Percentiles rank a stretch among this genome's conserved stretches.
Evolutionary conservation across 2,329 filamentous ascomycete genomes (phyloP).

Genomic region (Aspergillus transmontanensis): DNA sequence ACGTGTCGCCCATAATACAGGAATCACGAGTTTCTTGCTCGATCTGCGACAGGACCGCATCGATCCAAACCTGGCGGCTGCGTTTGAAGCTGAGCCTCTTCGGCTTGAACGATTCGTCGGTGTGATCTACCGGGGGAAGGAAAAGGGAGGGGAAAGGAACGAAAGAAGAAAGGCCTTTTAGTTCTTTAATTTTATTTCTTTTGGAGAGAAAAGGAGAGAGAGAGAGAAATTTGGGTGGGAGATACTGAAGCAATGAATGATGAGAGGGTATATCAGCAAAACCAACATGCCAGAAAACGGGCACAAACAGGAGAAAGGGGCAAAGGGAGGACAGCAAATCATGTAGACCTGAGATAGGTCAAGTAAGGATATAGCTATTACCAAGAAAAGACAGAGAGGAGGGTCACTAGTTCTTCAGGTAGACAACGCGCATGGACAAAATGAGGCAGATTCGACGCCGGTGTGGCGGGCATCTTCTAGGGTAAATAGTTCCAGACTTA

Average conservation of each 20-base stretch:
- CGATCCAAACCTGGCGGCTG: slow-evolving; percentile 38
- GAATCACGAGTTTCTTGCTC: slow-evolving; percentile 48
- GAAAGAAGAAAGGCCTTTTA: too few relatives aligned
- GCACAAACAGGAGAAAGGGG: not conserved
- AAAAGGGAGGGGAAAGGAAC: too few relatives aligned
- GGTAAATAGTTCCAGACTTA: not conserved
- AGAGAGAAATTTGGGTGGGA: too few relatives aligned
- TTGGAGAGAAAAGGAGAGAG: too few relatives aligned
- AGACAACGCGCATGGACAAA: not conserved
- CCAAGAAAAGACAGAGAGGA: not conserved
- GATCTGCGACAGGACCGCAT: slow-evolving; percentile 47
- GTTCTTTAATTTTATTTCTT: too few relatives aligned
- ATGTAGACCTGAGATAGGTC: not conserved
- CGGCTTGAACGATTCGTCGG: slow-evolving; percentile 56
- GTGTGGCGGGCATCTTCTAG: not conserved
- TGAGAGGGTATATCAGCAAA: not conserved
- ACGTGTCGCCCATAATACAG: slow-evolving; percentile 51
- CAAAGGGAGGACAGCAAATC: not conserved
- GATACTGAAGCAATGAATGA: not conserved
- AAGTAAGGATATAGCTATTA: not conserved
- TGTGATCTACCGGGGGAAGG: slow-evolving; percentile 48
- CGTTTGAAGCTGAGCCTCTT: slow-evolving; percentile 36
- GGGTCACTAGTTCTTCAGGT: not conserved
- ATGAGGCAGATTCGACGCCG: not conserved
- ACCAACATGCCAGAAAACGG: not conserved